phyloP scores from a whole-genome alignment of 495 filamentous ascomycete species.

The Aspergillus bertholletiae region DNA sequence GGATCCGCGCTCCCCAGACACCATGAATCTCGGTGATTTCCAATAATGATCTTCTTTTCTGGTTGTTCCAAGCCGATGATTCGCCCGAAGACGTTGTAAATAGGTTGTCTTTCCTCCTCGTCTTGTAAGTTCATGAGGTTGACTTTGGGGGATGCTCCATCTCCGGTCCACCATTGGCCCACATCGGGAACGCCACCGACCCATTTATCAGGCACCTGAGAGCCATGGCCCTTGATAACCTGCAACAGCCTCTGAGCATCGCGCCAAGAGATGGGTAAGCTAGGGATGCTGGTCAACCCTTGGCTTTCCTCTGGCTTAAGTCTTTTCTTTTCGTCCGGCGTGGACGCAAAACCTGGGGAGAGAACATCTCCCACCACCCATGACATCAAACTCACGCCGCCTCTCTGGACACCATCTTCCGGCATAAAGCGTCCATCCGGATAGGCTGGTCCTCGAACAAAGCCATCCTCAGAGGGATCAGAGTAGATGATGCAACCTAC shows the following conservation, averaged over 20 bases:
- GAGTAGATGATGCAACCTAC: slow-evolving; percentile 88
- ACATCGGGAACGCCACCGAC: slow-evolving; percentile 68
- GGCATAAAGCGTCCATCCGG: slow-evolving; percentile 78
- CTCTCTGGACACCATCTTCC: slow-evolving; percentile 75
- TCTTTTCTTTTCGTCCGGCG: slow-evolving; percentile 56
- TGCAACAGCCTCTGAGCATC: slow-evolving; percentile 80
- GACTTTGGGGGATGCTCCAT: slow-evolving; percentile 69
- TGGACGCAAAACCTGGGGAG: slow-evolving; percentile 81
- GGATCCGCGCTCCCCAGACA: slow-evolving; percentile 84
- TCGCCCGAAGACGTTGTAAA: slow-evolving; percentile 84
- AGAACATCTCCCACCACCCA: slow-evolving; percentile 85
- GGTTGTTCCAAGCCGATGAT: slow-evolving; percentile 78
- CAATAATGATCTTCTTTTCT: slow-evolving; percentile 84
- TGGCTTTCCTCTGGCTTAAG: slow-evolving; percentile 65
- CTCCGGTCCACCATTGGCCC: slow-evolving; percentile 79
- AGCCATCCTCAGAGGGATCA: slow-evolving; percentile 80
- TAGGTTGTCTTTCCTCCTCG: slow-evolving; percentile 73
- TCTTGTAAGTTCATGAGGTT: slow-evolving; percentile 87
- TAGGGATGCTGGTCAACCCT: slow-evolving; percentile 79
- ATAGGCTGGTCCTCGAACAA: slow-evolving; percentile 60
- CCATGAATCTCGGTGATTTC: slow-evolving; percentile 93
- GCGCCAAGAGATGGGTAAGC: slow-evolving; percentile 80
- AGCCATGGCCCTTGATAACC: slow-evolving; percentile 72
- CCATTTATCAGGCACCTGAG: slow-evolving; percentile 70
- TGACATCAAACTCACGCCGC: slow-evolving; percentile 76